Conservation (phyloP, 176 grass and related monocot genomes). For the Aegilops sharonensis region DNA sequence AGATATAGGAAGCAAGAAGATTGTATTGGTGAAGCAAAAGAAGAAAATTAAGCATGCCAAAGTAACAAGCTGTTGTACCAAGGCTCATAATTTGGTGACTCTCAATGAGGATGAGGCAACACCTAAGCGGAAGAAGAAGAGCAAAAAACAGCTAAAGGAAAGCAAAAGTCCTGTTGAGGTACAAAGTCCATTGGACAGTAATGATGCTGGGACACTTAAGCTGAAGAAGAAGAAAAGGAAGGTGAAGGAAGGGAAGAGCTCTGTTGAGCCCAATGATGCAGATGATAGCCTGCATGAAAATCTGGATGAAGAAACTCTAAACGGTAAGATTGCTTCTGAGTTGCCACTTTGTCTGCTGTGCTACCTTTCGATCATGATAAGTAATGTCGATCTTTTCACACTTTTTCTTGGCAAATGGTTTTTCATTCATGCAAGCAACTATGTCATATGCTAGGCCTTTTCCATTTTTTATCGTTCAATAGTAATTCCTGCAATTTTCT, state of each 20-base stretch:
- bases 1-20: constrained; percentile 41
- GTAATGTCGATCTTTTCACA: neutral
- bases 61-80: constrained; percentile 19
- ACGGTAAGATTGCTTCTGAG: constrained; percentile 36
- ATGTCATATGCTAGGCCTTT: neutral
- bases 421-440: neutral
- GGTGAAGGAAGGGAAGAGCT: constrained; percentile 40
- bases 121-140: constrained; percentile 29
- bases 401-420: constrained; percentile 11
- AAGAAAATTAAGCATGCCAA: constrained; percentile 53
- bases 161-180: constrained; percentile 16
- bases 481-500: neutral
- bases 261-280: constrained; percentile 15
- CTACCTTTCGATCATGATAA: neutral
- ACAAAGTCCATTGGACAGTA: constrained; percentile 28
- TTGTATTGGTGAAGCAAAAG: constrained; percentile 26
- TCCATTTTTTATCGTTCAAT: constrained; percentile 6
- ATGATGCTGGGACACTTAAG: constrained; percentile 25
- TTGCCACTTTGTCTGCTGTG: neutral
- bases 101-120: constrained; percentile 21
- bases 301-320: constrained; percentile 35
- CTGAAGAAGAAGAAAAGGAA: constrained; percentile 58
- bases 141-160: constrained; percentile 44
- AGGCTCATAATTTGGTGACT: constrained; percentile 23
- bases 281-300: constrained; percentile 39